phyloP scores from a whole-genome alignment of 768 basidiomycete genomes.

The Leccinum variicolor region DNA sequence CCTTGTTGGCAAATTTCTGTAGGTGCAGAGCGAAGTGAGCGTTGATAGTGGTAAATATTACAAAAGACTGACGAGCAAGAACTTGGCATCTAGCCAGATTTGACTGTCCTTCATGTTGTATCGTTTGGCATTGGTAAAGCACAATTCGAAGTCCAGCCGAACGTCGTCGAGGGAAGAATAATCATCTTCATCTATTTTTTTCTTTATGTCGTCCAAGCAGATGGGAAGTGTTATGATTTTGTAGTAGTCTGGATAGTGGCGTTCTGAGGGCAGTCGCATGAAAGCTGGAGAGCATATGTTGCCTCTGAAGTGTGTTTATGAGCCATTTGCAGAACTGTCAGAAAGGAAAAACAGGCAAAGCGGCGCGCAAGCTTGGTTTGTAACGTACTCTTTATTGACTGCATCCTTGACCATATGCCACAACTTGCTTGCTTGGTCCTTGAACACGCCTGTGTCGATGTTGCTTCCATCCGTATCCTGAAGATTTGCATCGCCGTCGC shows the following conservation, averaged over 20 bases:
- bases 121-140: slow-evolving; percentile 77
- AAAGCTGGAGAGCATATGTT: slow-evolving; percentile 62
- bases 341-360: slow-evolving; percentile 43
- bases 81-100: slow-evolving; percentile 82
- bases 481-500: slow-evolving; percentile 19
- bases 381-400: slow-evolving; percentile 84
- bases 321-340: slow-evolving; percentile 33
- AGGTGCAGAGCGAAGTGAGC: neutral
- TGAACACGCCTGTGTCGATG: slow-evolving; percentile 38
- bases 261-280: slow-evolving; percentile 65
- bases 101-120: slow-evolving; percentile 79
- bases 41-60: neutral
- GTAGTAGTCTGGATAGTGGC: slow-evolving; percentile 87
- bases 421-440: slow-evolving; percentile 65
- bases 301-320: slow-evolving; percentile 47
- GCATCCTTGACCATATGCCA: slow-evolving; percentile 82
- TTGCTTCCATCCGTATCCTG: slow-evolving; percentile 21
- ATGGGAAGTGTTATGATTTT: slow-evolving; percentile 74
- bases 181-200: slow-evolving; percentile 54
- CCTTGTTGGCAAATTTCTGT: slow-evolving; percentile 48
- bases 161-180: slow-evolving; percentile 68
- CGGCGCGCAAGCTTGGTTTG: slow-evolving; percentile 37
- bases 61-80: slow-evolving; percentile 58
- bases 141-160: slow-evolving; percentile 68
- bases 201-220: slow-evolving; percentile 86